Percentiles rank a stretch among this genome's conserved stretches.
phyloP scores from a whole-genome alignment of 2,329 filamentous ascomycete genomes.

The Aureobasidium sp. region DNA sequence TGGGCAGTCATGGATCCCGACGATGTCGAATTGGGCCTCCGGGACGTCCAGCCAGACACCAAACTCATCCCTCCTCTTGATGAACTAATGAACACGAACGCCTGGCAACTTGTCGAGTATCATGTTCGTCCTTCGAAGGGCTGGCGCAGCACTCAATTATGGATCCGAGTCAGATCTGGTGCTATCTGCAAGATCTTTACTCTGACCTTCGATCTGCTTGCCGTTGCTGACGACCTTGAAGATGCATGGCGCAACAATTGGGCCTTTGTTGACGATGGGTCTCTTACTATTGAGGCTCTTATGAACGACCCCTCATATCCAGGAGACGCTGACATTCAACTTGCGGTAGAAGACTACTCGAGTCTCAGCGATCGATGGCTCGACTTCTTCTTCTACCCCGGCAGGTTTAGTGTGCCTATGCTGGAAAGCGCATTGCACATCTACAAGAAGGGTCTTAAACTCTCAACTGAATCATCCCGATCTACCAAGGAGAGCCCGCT shows the following conservation, averaged over 20 bases:
- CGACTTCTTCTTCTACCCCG: slow-evolving; percentile 71
- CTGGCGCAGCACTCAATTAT: slow-evolving; percentile 36
- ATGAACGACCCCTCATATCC: slow-evolving; percentile 32
- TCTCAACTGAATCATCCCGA: slow-evolving; percentile 25
- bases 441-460: slow-evolving; percentile 59
- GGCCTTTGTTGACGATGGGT: slow-evolving; percentile 36
- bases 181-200: slow-evolving; percentile 55
- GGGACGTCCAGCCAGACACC: slow-evolving; percentile 60
- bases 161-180: slow-evolving; percentile 48
- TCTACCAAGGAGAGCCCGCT: slow-evolving; percentile 47
- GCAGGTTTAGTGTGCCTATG: slow-evolving; percentile 69
- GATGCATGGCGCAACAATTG: slow-evolving; percentile 56
- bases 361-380: slow-evolving; percentile 67
- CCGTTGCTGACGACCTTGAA: slow-evolving; percentile 49
- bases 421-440: slow-evolving; percentile 77
- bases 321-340: slow-evolving; percentile 22
- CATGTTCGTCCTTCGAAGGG: slow-evolving; percentile 31
- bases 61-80: slow-evolving; percentile 56
- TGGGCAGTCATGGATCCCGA: slow-evolving; percentile 66
- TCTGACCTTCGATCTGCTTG: slow-evolving; percentile 62
- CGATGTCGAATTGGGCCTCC: slow-evolving; percentile 49
- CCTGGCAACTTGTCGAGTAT: slow-evolving; percentile 44
- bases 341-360: slow-evolving; percentile 22
- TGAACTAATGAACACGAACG: slow-evolving; percentile 42
- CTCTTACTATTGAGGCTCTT: slow-evolving; percentile 33